Base-by-base conservation (phyloP, 2,329 filamentous ascomycete species). In the Xylariomycetidae sp. region DNA sequence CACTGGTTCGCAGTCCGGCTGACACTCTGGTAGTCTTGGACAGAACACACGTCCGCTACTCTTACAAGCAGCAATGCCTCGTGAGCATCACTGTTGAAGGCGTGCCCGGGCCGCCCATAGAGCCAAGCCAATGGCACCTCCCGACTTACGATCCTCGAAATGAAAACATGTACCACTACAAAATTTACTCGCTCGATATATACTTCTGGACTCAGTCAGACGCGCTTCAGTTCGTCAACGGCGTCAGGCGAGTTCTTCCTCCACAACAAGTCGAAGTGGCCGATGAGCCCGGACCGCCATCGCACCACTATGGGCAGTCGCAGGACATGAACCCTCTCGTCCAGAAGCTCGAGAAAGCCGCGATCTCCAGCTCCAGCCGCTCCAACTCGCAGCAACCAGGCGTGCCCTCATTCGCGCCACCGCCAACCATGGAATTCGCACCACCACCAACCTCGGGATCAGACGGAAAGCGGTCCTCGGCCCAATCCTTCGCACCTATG, bases 121-220 rank as follows among this genome's bases (percentile, higher is more conserved):
- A 72, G 43, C 63, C 64, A 29, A 72, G 72, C 41, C 68, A 87
- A 56, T 89, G 84, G 85, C 82, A 86, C 57, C 68, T 89, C 6
- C 82, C 83, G 2, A 78, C 77, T 1, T 82, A 73, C 54, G 82
- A 89, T 55, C 76, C 76, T 2, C 70, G 69, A 31, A 85, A 86
- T 57, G 76, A 88, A 57, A 79, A 74, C 53, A 86, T 83, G 56
- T 88, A 87, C 56, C 76, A 87, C 66, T 87, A 87, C 62, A 79
- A 77, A 53, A 70, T 90, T 6, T 79, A 86, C 53, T 81, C 79
- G 0, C 56, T 89, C 37, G 84, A 89, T 51, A 64, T 89, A 10
- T 90, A 90, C 62, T 83, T 89, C 52, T 88, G 82, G 82, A 85
- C 78, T 0, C 74, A 77, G 39, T 68, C 77, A 35, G 84, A 89